Percentiles rank a stretch among this genome's conserved stretches.
phyloP scores from a whole-genome alignment of 2,329 filamentous ascomycete species.

The Trichoderma hamatum region DNA sequence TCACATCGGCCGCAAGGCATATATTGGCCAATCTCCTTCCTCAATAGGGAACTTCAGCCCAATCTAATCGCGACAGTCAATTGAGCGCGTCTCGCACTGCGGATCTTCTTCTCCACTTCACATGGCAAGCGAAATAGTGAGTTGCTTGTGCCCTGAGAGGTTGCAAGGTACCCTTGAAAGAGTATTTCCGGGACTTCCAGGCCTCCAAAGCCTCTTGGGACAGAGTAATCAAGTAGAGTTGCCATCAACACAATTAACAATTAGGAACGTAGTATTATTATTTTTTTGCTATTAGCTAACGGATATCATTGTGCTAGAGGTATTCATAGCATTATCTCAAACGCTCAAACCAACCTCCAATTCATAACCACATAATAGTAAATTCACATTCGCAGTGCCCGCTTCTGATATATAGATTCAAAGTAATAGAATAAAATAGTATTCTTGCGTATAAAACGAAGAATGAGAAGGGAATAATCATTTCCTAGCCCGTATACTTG shows the following conservation, averaged over 20 bases:
- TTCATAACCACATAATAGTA: neutral
- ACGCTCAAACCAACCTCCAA: neutral
- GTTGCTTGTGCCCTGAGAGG: neutral
- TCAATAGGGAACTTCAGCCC: neutral
- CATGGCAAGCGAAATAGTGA: slow-evolving; percentile 2
- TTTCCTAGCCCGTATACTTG: slow-evolving; percentile 4
- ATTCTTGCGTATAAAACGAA: neutral
- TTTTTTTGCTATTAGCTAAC: neutral
- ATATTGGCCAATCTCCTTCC: neutral
- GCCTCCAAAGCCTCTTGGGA: neutral
- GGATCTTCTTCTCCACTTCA: neutral
- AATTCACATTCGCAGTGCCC: neutral
- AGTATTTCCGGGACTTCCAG: neutral
- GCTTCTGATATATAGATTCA: neutral
- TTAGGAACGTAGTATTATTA: neutral
- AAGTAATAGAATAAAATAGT: neutral
- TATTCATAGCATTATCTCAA: neutral
- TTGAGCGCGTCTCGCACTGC: neutral
- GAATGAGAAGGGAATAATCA: neutral
- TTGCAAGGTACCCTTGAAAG: neutral
- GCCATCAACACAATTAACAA: too few species aligned
- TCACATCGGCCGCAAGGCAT: neutral
- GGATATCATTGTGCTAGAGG: neutral
- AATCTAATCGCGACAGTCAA: neutral
- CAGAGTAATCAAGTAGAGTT: neutral